These are phyloP conservation scores for Collybia mongolica DNA, from an alignment of 768 basidiomycete species.

Conservation along the genomic window DNA sequence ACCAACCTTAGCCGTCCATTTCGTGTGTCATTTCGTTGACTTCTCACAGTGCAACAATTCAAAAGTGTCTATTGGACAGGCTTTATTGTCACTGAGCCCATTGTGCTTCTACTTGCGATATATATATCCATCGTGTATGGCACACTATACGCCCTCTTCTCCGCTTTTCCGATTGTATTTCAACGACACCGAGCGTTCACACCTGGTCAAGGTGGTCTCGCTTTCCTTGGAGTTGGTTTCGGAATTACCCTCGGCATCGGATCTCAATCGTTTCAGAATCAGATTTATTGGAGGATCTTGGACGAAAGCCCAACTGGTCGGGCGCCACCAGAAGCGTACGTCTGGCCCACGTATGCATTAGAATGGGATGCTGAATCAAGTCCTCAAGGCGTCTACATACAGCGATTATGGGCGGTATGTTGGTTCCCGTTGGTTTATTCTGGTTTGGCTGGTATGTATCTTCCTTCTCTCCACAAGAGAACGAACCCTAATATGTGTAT, in stretches of 20 bases:
- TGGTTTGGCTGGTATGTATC: constrained; percentile 59
- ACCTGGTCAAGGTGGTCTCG: constrained; percentile 54
- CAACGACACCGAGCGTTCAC: constrained; percentile 51
- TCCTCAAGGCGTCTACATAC: constrained; percentile 52
- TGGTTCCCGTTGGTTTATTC: constrained; percentile 59
- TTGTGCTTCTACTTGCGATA: constrained; percentile 55
- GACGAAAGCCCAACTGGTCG: constrained; percentile 43
- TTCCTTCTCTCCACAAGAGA: not conserved
- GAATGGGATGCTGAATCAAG: not conserved
- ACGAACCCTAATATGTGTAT: not conserved
- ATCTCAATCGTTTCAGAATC: constrained; percentile 53
- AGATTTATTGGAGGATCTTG: constrained; percentile 50
- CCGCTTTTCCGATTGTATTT: constrained; percentile 61
- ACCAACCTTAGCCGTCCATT: constrained; percentile 57
- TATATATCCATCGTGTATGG: constrained; percentile 64
- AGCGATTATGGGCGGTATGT: constrained; percentile 50
- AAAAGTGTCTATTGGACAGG: constrained; percentile 27
- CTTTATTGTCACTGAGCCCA: constrained; percentile 63
- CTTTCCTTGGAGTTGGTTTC: constrained; percentile 64
- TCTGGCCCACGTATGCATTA: constrained; percentile 4
- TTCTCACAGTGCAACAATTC: not conserved
- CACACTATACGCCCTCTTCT: constrained; percentile 63
- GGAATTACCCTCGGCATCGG: constrained; percentile 52
- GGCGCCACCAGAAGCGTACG: constrained; percentile 63
- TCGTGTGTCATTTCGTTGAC: constrained; percentile 29